Evolutionary conservation across 805 yeast genomes (phyloP).

Genomic region (Yamadazyma kitorensis): DNA sequence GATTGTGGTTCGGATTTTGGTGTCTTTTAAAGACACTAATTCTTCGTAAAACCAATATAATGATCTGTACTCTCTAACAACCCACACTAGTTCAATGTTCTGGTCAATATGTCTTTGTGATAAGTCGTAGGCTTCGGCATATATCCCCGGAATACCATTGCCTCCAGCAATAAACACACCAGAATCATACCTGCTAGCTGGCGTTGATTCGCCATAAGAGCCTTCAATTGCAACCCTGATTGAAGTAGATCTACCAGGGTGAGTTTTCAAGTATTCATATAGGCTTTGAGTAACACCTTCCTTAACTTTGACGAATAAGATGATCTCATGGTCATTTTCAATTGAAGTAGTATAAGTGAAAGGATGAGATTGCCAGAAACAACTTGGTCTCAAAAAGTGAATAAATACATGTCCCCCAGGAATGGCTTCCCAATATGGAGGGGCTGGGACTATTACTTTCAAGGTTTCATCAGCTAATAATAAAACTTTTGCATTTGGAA

Average conservation of each 20-base stretch:
- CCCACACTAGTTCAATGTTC: slow-evolving; percentile 57
- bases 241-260: slow-evolving; percentile 16
- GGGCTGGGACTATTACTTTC: slow-evolving; percentile 48
- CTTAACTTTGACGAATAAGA: slow-evolving; percentile 32
- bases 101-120: slow-evolving; percentile 10
- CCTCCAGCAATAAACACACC: slow-evolving; percentile 39
- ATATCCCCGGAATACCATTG: slow-evolving; percentile 42
- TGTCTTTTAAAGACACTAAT: slow-evolving; percentile 21
- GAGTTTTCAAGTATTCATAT: slow-evolving; percentile 17
- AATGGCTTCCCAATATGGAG: slow-evolving; percentile 50
- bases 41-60: slow-evolving; percentile 51
- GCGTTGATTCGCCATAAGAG: slow-evolving; percentile 34
- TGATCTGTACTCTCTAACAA: slow-evolving; percentile 51
- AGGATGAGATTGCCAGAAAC: slow-evolving; percentile 70
- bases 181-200: slow-evolving; percentile 26
- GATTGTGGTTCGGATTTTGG: slow-evolving; percentile 24
- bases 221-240: slow-evolving; percentile 39
- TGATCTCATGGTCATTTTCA: slow-evolving; percentile 18
- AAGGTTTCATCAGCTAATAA: slow-evolving; percentile 45
- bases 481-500: slow-evolving; percentile 46
- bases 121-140: slow-evolving; percentile 28
- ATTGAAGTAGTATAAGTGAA: slow-evolving; percentile 43
- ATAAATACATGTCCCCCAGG: slow-evolving; percentile 67
- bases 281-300: slow-evolving; percentile 29
- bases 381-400: slow-evolving; percentile 41